Base-by-base conservation (phyloP, 2,329 filamentous ascomycete species). In the Aotearoamyces nothofagi region DNA sequence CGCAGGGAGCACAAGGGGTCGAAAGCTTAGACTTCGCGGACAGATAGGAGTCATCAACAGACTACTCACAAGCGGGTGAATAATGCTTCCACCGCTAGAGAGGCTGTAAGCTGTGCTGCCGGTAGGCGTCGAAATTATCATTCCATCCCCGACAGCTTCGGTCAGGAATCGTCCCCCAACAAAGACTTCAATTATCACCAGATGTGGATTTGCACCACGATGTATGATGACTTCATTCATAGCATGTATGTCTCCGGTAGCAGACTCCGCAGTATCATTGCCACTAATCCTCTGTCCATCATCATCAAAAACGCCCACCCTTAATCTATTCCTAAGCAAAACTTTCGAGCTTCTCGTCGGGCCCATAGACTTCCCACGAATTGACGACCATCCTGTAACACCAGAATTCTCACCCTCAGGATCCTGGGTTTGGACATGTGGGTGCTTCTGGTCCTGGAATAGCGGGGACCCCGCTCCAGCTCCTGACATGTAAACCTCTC, bases 151-250 rank as follows among this genome's bases (percentile, higher is more conserved):
- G 9, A 92, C 86, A 1, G 83, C 87, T 51, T 93, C 84, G 2
- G 90, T 98, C 25, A 98, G 61, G 44, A 90, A 92, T 31, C 83
- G 74, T 17, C 81, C 78, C 43, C 86, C 86, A 34, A 96, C 78
- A 45, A 75, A 90, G 24, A 98, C 81, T 46, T 92, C 82, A 40
- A 98, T 81, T 39, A 93, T 77, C 20, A 84, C 82, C 5, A 98
- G 67, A 52, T 96, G 87, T 1, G 90, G 83, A 38, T 87, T 77
- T 17, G 78, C 76, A 22, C 90, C 90, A 13, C 90, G 75, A 52
- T 98, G 90, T 19, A 98, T 77, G 2, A 92, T 78, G 8, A 98
- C 76, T 53, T 98, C 90, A 51, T 98, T 98, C 58, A 96, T 81
- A 28, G 90, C 90, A 38, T 72, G 68, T 17, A 75, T 40, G 39